Percentiles rank a stretch among this genome's conserved stretches.
Conservation (phyloP, 306 rosid genomes). For the Parietaria judaica region DNA sequence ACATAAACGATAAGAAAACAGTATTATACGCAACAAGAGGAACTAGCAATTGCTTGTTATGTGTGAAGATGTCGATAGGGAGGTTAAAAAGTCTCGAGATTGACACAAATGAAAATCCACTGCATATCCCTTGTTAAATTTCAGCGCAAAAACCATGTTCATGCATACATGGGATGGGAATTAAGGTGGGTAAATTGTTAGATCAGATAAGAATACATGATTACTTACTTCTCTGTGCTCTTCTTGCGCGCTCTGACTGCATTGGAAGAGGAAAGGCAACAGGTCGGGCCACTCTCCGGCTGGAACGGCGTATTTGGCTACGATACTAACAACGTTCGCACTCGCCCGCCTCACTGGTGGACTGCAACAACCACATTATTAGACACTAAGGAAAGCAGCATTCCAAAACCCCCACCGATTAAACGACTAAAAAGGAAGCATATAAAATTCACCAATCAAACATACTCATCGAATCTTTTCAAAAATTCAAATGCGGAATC, state of each 20-base stretch:
- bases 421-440: neutral
- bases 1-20: neutral
- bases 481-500: too few relatives aligned
- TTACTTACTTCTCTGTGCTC: slow-evolving; percentile 84
- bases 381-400: slow-evolving; percentile 1
- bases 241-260: slow-evolving; percentile 91
- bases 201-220: neutral
- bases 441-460: too few relatives aligned
- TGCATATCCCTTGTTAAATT: too few relatives aligned
- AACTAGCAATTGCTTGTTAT: too few relatives aligned
- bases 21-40: neutral
- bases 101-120: too few relatives aligned
- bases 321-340: slow-evolving; percentile 86
- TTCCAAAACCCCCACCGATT: neutral
- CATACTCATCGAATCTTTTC: too few relatives aligned
- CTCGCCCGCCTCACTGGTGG: slow-evolving; percentile 93
- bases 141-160: too few relatives aligned
- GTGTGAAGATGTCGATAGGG: too few relatives aligned
- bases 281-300: slow-evolving; percentile 95
- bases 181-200: too few relatives aligned
- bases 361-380: slow-evolving; percentile 31
- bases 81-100: too few relatives aligned
- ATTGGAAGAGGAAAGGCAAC: slow-evolving; percentile 86
- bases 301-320: slow-evolving; percentile 89
- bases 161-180: neutral